Percentiles rank a stretch among this genome's conserved stretches.
phyloP scores from a whole-genome alignment of 306 rosid species.

The Prunus mongolica region DNA sequence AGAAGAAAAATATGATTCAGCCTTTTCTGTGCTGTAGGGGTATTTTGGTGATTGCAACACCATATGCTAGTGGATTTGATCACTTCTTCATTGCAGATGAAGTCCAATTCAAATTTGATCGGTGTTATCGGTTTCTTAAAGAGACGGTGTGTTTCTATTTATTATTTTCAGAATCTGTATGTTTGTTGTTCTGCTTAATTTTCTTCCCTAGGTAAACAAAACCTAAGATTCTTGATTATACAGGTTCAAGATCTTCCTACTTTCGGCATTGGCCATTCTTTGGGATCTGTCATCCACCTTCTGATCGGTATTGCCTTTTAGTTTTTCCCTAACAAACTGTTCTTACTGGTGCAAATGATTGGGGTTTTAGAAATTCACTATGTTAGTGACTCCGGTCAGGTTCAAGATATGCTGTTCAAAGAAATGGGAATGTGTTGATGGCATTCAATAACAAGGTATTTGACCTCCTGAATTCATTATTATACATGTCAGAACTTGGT shows the following conservation, averaged over 20 bases:
- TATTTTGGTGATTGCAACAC: conserved; percentile 85
- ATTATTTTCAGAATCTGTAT: conserved; percentile 17
- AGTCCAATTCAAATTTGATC: conserved; percentile 88
- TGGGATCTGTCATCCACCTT: conserved; percentile 97
- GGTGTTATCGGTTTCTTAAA: conserved; percentile 66
- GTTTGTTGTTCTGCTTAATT: not conserved
- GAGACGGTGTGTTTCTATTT: conserved; percentile 53
- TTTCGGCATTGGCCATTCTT: conserved; percentile 92
- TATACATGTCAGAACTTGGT: conserved; percentile 7
- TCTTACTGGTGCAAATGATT: conserved; percentile 21
- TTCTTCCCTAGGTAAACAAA: not conserved
- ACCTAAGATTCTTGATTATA: conserved; percentile 31
- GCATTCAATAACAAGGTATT: conserved; percentile 94
- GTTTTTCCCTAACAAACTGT: conserved; percentile 8
- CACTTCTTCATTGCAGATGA: conserved; percentile 96
- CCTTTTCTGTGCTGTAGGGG: conserved; percentile 51
- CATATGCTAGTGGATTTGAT: conserved; percentile 98
- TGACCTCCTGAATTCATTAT: not conserved
- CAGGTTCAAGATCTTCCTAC: conserved; percentile 88
- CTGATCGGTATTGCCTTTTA: conserved; percentile 66
- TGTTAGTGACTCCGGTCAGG: conserved; percentile 54
- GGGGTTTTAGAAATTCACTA: conserved; percentile 29
- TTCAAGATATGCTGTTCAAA: conserved; percentile 96
- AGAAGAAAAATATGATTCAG: conserved; percentile 18
- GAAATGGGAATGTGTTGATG: conserved; percentile 89